Percentiles rank a stretch among this genome's conserved stretches.
phyloP scores from a whole-genome alignment of 495 filamentous ascomycete genomes.

The Friedmanniomyces simplex region DNA sequence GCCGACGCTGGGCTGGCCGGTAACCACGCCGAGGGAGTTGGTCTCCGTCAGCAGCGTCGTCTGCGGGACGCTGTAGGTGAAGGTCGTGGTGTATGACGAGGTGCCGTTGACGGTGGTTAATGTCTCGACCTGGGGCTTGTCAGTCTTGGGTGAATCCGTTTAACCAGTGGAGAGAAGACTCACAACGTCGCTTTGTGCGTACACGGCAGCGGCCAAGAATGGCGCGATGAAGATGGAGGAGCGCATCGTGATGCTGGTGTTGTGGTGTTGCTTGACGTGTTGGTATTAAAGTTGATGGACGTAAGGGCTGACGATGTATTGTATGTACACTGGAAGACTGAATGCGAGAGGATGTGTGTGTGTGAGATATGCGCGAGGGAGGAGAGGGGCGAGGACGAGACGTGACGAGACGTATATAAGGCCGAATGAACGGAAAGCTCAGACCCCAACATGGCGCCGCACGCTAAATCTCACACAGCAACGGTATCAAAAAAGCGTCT shows the following conservation, averaged over 20 bases:
- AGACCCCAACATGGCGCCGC: background rate
- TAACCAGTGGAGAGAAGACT: background rate
- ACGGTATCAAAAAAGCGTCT: background rate
- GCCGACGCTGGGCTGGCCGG: conserved; percentile 38
- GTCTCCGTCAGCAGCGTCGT: conserved; percentile 40
- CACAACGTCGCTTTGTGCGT: conserved; percentile 16
- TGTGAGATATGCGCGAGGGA: too few species aligned
- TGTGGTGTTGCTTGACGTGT: too few species aligned
- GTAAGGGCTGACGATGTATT: background rate
- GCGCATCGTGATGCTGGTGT: conserved; percentile 28
- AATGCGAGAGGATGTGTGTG: background rate
- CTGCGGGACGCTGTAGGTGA: conserved; percentile 31
- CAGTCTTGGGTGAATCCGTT: background rate
- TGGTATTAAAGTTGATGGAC: conserved; percentile 1
- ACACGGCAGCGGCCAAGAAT: conserved; percentile 23
- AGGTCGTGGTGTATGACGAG: conserved; percentile 13
- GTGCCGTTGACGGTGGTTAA: conserved; percentile 3
- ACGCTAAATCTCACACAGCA: conserved; percentile 1
- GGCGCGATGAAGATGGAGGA: conserved; percentile 28
- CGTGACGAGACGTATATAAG: background rate
- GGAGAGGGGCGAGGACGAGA: background rate
- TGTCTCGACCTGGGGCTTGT: background rate
- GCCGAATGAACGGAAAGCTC: background rate
- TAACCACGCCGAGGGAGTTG: conserved; percentile 48
- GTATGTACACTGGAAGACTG: background rate